These are phyloP conservation scores for Pyrus pyrifolia DNA, from an alignment of 306 rosid genomes.

Conservation along the genomic window DNA sequence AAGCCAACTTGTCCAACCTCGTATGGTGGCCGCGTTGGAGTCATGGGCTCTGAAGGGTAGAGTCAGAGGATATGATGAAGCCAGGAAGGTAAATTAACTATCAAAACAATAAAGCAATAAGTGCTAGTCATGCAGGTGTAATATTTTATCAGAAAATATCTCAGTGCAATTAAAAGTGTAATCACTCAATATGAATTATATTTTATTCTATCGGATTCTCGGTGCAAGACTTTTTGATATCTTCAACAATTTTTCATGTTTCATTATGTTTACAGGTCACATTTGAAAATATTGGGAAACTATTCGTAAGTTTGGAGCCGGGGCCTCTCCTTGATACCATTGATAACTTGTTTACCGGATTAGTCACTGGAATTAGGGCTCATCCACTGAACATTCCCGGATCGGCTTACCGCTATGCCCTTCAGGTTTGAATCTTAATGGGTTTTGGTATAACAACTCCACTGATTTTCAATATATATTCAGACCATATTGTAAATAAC, in stretches of 20 bases:
- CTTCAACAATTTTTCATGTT: background rate
- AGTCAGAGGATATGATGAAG: conserved; percentile 10
- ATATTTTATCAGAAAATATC: too few species aligned
- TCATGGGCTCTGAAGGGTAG: conserved; percentile 14
- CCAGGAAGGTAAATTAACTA: background rate
- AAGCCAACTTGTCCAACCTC: background rate
- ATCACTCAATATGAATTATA: too few species aligned
- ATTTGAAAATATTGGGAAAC: conserved; percentile 16
- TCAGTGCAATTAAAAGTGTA: too few species aligned
- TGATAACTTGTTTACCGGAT: conserved; percentile 1
- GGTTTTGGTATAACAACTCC: too few species aligned
- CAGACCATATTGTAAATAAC: too few species aligned
- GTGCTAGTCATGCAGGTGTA: background rate
- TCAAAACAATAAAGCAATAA: background rate
- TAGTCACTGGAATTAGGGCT: conserved; percentile 31
- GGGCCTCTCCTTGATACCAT: conserved; percentile 10
- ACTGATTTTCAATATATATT: too few species aligned
- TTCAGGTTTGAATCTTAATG: too few species aligned
- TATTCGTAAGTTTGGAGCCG: conserved; percentile 20
- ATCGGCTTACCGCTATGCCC: conserved; percentile 7
- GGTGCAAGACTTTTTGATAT: too few species aligned
- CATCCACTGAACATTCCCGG: conserved; percentile 39
- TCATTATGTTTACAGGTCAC: conserved; percentile 7
- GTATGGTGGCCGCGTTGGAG: too few species aligned
- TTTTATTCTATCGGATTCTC: too few species aligned